A percentile compares a stretch with the other conserved stretches of the same genome.
Conservation (phyloP, 805 yeast genomes). For the Metschnikowia proteae region DNA sequence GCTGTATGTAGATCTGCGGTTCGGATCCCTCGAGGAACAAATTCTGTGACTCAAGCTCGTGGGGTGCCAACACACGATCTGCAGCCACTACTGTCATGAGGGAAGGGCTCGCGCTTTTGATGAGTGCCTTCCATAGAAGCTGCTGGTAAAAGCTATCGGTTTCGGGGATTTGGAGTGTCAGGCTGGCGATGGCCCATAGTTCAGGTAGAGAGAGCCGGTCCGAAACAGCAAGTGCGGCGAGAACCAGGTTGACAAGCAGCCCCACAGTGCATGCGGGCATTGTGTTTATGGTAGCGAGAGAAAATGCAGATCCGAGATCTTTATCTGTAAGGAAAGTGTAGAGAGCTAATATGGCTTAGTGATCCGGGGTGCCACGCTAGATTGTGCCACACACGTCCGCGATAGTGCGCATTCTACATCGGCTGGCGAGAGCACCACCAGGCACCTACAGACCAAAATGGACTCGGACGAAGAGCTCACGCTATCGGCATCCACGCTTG, state of each 20-base stretch:
- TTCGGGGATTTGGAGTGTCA: constrained; percentile 1
- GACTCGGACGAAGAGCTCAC: constrained; percentile 42
- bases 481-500: constrained; percentile 48
- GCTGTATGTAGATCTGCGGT: constrained; percentile 23
- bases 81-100: constrained; percentile 15
- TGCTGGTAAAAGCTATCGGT: constrained; percentile 37
- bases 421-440: background rate
- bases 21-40: constrained; percentile 10
- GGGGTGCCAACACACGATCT: background rate
- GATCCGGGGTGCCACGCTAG: background rate
- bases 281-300: background rate
- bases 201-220: constrained; percentile 13
- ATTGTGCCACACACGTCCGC: constrained; percentile 1
- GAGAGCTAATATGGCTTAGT: background rate
- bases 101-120: constrained; percentile 17
- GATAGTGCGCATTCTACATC: constrained; percentile 1
- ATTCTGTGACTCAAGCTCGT: background rate
- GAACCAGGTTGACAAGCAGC: constrained; percentile 13
- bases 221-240: constrained; percentile 15
- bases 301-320: background rate
- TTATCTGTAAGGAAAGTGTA: too few relatives aligned
- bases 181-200: constrained; percentile 12
- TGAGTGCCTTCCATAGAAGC: constrained; percentile 40
- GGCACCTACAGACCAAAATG: constrained; percentile 15
- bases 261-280: constrained; percentile 19